Conservation (phyloP, 306 rosid genomes). For the Cucumis sativus region Cucumber_9930_V3 NC_026656.2:6518501-6519000, state of each 20-base stretch:
- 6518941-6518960: not conserved
- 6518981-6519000: not conserved
- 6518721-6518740: too few relatives aligned
- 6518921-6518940: not conserved
- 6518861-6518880: not conserved
- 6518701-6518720: too few relatives aligned
- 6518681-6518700: not conserved
- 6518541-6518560: not conserved
- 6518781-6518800: not conserved
- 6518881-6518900: not conserved
- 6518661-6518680: not conserved
- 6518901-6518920: constrained; percentile 4
- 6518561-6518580: not conserved
- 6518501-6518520: not conserved
- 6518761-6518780: not conserved
- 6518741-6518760: not conserved
- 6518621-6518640: too few relatives aligned
- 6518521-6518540: not conserved
- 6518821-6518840: not conserved
- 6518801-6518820: not conserved
- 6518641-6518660: too few relatives aligned
- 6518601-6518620: too few relatives aligned
- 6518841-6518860: not conserved
- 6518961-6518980: not conserved
- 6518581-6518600: not conserved